Conservation (phyloP, 768 basidiomycete species). For the Podaxis rugospora region DNA sequence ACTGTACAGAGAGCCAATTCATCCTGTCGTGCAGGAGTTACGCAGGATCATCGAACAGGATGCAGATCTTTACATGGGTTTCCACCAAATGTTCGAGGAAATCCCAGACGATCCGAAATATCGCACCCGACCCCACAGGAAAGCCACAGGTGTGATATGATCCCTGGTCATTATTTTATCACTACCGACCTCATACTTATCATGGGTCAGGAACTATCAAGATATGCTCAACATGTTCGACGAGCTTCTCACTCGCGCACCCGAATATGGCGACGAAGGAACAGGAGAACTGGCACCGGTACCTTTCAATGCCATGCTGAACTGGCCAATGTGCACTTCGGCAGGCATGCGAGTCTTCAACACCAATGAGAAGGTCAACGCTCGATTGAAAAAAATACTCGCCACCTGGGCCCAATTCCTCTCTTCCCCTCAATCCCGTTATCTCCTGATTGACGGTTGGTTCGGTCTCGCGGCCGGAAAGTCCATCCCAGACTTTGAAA, state of each 20-base stretch:
- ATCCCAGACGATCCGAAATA: slow-evolving; percentile 7
- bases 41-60: slow-evolving; percentile 23
- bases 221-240: background rate
- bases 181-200: background rate
- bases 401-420: slow-evolving; percentile 45
- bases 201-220: background rate
- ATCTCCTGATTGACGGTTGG: slow-evolving; percentile 41
- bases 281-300: background rate
- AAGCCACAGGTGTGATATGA: background rate
- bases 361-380: slow-evolving; percentile 15
- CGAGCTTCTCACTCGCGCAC: background rate
- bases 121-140: background rate
- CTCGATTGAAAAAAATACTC: slow-evolving; percentile 27
- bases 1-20: background rate
- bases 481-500: slow-evolving; percentile 25
- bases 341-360: slow-evolving; percentile 16
- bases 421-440: slow-evolving; percentile 32
- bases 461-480: slow-evolving; percentile 30
- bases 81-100: slow-evolving; percentile 29
- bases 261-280: background rate
- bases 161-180: background rate
- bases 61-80: slow-evolving; percentile 23
- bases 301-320: slow-evolving; percentile 12
- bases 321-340: slow-evolving; percentile 14
- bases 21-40: slow-evolving; percentile 23